Conservation (phyloP, 2,329 filamentous ascomycete genomes). For the Phaeoacremonium minimum region DNA sequence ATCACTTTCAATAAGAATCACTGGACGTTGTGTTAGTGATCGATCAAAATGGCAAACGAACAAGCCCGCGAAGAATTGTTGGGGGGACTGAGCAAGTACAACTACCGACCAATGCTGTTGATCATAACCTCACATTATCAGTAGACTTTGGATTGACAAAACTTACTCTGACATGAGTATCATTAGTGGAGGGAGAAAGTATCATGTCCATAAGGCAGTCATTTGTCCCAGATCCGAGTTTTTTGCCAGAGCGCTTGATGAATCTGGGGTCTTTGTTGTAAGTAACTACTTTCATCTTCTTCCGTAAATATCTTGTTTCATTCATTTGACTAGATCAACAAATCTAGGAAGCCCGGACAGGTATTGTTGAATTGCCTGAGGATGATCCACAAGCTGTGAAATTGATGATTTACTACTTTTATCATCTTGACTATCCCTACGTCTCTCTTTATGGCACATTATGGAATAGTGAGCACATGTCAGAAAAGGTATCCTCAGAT, state of each 20-base stretch:
- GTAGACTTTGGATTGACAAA: too few species aligned
- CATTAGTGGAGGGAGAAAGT: neutral
- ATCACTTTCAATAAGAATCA: too few species aligned
- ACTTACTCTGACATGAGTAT: slow-evolving; percentile 3
- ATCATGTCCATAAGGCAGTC: slow-evolving; percentile 2
- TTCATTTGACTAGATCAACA: neutral
- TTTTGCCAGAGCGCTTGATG: slow-evolving; percentile 1
- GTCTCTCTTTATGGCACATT: neutral
- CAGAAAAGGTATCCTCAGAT: neutral
- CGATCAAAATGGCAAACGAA: too few species aligned
- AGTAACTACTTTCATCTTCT: neutral
- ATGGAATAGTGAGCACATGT: neutral
- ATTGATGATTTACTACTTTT: slow-evolving; percentile 12
- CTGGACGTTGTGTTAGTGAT: too few species aligned
- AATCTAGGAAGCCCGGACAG: slow-evolving; percentile 1
- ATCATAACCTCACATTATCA: too few species aligned
- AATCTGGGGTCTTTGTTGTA: neutral
- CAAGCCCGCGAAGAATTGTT: too few species aligned
- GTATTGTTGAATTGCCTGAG: slow-evolving; percentile 4
- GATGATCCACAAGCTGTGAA: slow-evolving; percentile 11
- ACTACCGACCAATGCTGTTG: too few species aligned
- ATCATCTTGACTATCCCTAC: slow-evolving; percentile 13
- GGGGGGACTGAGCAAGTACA: too few species aligned
- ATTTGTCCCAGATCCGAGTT: slow-evolving; percentile 3
- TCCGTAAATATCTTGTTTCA: neutral